Conservation (phyloP, 2,329 filamentous ascomycete genomes). For the Fusarium domesticum region DNA sequence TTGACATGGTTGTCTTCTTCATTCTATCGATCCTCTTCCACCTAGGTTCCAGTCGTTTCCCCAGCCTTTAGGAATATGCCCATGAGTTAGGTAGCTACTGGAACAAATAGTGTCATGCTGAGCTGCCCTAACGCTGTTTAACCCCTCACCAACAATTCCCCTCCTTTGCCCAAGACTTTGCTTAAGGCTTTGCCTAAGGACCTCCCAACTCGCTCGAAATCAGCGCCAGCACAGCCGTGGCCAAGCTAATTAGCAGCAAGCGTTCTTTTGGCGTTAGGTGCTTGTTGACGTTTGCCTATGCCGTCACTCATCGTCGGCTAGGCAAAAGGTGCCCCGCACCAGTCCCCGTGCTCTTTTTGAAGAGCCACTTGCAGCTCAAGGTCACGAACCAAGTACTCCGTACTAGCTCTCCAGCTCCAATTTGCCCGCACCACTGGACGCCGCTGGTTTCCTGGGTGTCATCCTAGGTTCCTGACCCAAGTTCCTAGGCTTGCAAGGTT, state of each 20-base stretch:
- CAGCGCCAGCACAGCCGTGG: conserved; percentile 6
- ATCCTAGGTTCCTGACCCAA: conserved; percentile 24
- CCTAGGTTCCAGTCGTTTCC: not conserved
- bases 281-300: conserved; percentile 22
- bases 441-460: conserved; percentile 17
- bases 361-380: conserved; percentile 18
- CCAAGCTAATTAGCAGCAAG: conserved; percentile 15
- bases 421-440: conserved; percentile 19
- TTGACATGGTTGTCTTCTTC: too few relatives aligned
- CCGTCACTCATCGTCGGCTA: conserved; percentile 28
- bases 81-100: too few relatives aligned
- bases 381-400: conserved; percentile 4
- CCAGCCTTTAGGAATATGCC: too few relatives aligned
- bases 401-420: conserved; percentile 18
- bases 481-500: conserved; percentile 18
- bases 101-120: conserved; percentile 15
- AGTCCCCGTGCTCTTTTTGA: conserved; percentile 18
- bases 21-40: not conserved
- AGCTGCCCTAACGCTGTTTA: conserved; percentile 13
- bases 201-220: too few relatives aligned
- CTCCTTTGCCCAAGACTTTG: conserved; percentile 11
- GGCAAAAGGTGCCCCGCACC: conserved; percentile 27
- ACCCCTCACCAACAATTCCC: conserved; percentile 24
- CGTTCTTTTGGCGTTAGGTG: conserved; percentile 12
- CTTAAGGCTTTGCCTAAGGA: too few relatives aligned